phyloP scores from a whole-genome alignment of 345 rosid genomes.

The Salix suchowensis region DNA sequence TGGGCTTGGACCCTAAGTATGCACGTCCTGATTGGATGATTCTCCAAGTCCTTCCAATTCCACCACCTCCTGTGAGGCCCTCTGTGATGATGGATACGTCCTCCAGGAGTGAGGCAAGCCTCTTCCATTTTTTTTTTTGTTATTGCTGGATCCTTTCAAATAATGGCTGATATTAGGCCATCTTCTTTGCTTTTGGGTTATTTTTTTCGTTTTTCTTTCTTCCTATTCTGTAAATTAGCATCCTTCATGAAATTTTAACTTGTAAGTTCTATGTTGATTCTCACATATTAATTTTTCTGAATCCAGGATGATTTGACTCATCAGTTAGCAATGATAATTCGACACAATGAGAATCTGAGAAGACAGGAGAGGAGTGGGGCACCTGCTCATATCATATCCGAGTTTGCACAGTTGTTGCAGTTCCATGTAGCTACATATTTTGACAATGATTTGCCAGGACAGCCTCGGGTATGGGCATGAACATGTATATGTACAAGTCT shows the following conservation, averaged over 20 bases:
- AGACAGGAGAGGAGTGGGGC: constrained; percentile 92
- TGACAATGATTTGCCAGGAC: constrained; percentile 97
- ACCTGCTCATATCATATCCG: constrained; percentile 94
- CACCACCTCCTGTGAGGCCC: constrained; percentile 99
- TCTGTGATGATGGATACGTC: constrained; percentile 97
- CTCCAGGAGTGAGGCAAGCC: constrained; percentile 78
- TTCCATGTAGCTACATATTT: constrained; percentile 92
- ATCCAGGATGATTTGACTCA: constrained; percentile 93
- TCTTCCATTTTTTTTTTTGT: not conserved
- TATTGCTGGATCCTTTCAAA: not conserved
- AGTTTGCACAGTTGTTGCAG: constrained; percentile 91
- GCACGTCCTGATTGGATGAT: constrained; percentile 99
- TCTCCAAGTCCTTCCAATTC: constrained; percentile 91
- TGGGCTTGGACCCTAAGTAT: constrained; percentile 90
- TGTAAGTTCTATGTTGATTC: not conserved
- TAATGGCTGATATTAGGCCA: not conserved
- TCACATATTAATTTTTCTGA: constrained; percentile 15
- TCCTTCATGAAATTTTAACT: no score
- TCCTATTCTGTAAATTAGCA: not conserved
- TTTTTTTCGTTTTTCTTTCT: not conserved
- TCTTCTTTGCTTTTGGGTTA: not conserved
- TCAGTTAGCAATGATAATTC: constrained; percentile 86
- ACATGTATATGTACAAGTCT: not conserved
- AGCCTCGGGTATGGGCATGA: constrained; percentile 69
- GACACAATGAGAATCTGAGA: constrained; percentile 87